Percentiles rank a stretch among this genome's conserved stretches.
phyloP scores from a whole-genome alignment of 208 protist species.

The Angomonas deanei region DNA sequence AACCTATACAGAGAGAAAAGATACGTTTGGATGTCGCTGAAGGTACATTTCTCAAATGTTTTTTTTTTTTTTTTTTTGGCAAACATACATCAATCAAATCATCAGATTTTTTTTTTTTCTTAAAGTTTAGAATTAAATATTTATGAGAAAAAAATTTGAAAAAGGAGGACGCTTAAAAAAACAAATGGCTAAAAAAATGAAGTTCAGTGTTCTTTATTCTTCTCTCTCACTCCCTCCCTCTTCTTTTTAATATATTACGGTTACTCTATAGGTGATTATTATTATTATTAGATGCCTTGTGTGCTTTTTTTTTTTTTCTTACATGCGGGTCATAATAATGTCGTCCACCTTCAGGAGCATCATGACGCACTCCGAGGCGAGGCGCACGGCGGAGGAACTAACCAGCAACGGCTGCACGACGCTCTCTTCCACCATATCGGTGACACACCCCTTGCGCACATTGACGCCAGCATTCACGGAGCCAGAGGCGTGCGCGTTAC shows the following conservation, averaged over 20 bases:
- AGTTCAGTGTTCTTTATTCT: too few relatives aligned
- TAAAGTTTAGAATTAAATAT: too few relatives aligned
- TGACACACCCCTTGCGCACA: slow-evolving; percentile 92
- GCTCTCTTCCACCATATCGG: slow-evolving; percentile 97
- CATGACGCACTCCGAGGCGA: slow-evolving; percentile 98
- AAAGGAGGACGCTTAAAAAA: too few relatives aligned
- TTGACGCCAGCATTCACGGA: slow-evolving; percentile 93
- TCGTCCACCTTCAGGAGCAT: slow-evolving; percentile 98
- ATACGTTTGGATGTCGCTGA: too few relatives aligned
- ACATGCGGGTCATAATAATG: slow-evolving; percentile 81
- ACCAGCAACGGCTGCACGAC: slow-evolving; percentile 99
- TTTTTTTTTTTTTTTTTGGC: too few relatives aligned
- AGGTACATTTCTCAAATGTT: too few relatives aligned
- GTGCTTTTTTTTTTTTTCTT: slow-evolving; percentile 12
- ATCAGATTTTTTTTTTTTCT: too few relatives aligned
- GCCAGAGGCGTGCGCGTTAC: slow-evolving; percentile 93
- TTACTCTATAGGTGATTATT: background rate
- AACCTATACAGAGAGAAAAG: too few relatives aligned
- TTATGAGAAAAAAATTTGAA: too few relatives aligned
- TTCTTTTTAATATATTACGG: background rate
- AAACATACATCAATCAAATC: too few relatives aligned
- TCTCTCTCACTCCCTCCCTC: background rate
- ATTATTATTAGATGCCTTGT: background rate
- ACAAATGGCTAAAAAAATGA: too few relatives aligned
- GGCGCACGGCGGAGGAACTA: slow-evolving; percentile 87